Conservation (phyloP, 208 protist species). For the Crithidia acanthocephali region DNA sequence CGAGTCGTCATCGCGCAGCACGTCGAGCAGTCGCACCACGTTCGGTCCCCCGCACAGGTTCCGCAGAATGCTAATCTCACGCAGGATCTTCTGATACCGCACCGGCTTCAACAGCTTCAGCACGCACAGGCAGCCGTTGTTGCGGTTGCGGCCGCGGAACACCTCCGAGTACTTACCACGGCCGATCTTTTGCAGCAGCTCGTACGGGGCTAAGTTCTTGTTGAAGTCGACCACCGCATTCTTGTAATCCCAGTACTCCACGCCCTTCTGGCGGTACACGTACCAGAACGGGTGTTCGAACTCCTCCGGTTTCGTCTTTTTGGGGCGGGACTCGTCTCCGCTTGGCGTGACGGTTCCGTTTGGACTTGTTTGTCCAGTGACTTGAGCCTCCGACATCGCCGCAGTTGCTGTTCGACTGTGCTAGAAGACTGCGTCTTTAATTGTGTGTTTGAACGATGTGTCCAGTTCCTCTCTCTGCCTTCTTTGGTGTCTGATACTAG, state of each 20-base stretch:
- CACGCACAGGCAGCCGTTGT: conserved; percentile 93
- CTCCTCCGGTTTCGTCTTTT: conserved; percentile 34
- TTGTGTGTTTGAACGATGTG: too few species aligned
- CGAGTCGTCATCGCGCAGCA: conserved; percentile 95
- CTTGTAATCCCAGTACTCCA: conserved; percentile 96
- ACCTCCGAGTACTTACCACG: conserved; percentile 99
- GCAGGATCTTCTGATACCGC: conserved; percentile 99
- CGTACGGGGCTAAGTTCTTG: conserved; percentile 94
- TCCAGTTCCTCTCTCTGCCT: too few species aligned
- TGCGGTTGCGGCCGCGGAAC: conserved; percentile 95
- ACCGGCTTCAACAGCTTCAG: conserved; percentile 99
- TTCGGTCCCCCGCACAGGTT: conserved; percentile 99
- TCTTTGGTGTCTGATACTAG: too few species aligned
- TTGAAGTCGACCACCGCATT: conserved; percentile 78
- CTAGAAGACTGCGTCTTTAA: too few species aligned
- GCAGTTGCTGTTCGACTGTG: neutral
- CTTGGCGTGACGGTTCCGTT: neutral
- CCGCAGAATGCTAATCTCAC: conserved; percentile 98
- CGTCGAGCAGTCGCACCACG: conserved; percentile 98
- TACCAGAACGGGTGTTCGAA: conserved; percentile 83
- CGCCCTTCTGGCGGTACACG: conserved; percentile 72
- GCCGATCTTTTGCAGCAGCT: conserved; percentile 96
- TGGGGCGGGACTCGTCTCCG: conserved; percentile 19
- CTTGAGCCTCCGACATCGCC: conserved; percentile 8
- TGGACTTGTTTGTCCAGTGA: neutral